These are phyloP conservation scores for Musa itinerans DNA, from an alignment of 176 grass and related monocot genomes.

Conservation along the genomic window DNA sequence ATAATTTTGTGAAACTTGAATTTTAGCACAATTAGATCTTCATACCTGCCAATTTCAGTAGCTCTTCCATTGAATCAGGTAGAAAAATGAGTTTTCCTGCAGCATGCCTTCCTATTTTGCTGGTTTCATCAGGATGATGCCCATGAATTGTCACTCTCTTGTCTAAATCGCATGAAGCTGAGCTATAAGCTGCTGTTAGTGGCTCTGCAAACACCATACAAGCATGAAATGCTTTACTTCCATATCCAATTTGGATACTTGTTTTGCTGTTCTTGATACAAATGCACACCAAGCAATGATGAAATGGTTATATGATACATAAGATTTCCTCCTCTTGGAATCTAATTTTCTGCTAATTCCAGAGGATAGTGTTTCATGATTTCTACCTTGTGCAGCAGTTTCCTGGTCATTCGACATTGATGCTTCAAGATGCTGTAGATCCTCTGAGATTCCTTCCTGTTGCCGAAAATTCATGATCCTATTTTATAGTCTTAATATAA, in stretches of 20 bases:
- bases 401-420: not conserved
- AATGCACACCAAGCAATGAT: too few relatives aligned
- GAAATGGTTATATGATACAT: too few relatives aligned
- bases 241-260: too few relatives aligned
- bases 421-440: not conserved
- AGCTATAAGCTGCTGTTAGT: not conserved
- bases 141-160: slow-evolving; percentile 16
- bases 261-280: too few relatives aligned
- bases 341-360: not conserved
- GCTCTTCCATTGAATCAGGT: slow-evolving; percentile 20
- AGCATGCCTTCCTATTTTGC: not conserved
- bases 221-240: too few relatives aligned
- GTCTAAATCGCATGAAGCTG: not conserved
- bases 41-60: slow-evolving; percentile 15
- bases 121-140: not conserved
- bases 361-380: not conserved
- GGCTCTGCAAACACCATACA: not conserved
- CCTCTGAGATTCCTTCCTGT: not conserved
- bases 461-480: not conserved
- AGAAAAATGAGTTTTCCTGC: slow-evolving; percentile 15
- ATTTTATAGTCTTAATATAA: not conserved
- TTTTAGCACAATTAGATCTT: not conserved
- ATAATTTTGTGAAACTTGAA: not conserved
- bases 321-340: not conserved
- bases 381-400: not conserved